Conservation (phyloP, 768 basidiomycete species). For the Mycena indigotica region DNA sequence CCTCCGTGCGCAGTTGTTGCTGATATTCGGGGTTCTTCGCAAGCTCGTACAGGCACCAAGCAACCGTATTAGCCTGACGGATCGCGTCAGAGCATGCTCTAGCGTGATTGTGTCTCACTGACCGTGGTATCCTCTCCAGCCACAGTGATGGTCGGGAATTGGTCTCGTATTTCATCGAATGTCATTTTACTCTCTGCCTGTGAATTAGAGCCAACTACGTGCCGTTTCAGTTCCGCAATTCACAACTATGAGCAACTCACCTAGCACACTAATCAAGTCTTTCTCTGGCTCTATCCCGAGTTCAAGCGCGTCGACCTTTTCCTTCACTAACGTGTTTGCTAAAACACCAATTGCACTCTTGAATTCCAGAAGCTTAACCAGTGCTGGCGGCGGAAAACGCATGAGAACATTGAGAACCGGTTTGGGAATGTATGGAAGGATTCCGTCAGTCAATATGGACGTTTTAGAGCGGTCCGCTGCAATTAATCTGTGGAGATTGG, state of each 20-base stretch:
- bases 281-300: constrained; percentile 20
- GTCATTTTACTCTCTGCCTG: constrained; percentile 19
- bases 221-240: not conserved
- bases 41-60: constrained; percentile 36
- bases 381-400: constrained; percentile 15
- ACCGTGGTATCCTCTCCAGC: constrained; percentile 21
- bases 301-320: constrained; percentile 16
- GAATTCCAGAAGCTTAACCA: constrained; percentile 19
- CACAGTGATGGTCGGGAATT: constrained; percentile 19
- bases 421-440: constrained; percentile 20
- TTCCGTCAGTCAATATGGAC: constrained; percentile 15
- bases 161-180: constrained; percentile 15
- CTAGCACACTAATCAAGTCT: constrained; percentile 17
- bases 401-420: constrained; percentile 7
- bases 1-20: constrained; percentile 31
- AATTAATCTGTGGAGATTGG: constrained; percentile 10
- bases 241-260: not conserved
- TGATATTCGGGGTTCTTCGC: constrained; percentile 31
- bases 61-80: constrained; percentile 17
- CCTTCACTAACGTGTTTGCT: constrained; percentile 16
- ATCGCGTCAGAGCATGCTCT: no score
- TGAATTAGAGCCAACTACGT: constrained; percentile 13
- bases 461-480: constrained; percentile 19
- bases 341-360: constrained; percentile 13
- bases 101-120: no score